Conservation (phyloP, 2,329 filamentous ascomycete genomes). For the Graphilbum sp. region DNA sequence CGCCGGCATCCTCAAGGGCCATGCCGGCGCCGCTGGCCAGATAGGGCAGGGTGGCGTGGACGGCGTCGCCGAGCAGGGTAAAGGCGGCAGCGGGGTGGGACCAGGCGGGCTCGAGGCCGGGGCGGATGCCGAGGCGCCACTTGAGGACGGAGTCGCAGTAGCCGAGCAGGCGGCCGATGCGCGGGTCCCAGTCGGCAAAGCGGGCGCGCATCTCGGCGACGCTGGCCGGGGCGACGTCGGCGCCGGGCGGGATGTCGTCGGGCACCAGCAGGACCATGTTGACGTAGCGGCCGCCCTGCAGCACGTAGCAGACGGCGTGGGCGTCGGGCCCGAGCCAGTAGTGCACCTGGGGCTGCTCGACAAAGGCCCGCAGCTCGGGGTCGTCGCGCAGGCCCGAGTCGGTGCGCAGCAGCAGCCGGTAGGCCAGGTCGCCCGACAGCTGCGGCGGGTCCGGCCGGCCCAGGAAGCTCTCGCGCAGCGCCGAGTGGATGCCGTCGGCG, state of each 20-base stretch:
- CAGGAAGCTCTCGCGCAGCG: conserved; percentile 5
- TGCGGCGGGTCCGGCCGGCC: conserved; percentile 10
- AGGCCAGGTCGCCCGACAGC: conserved; percentile 19
- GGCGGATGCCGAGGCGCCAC: conserved; percentile 29
- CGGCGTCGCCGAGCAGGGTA: conserved; percentile 25
- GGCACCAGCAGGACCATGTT: conserved; percentile 18
- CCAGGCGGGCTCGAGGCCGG: conserved; percentile 23
- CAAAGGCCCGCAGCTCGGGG: conserved; percentile 13
- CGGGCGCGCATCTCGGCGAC: conserved; percentile 18
- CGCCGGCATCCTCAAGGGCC: conserved; percentile 26
- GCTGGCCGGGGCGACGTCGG: conserved; percentile 12
- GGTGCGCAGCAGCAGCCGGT: conserved; percentile 17
- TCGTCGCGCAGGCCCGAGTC: conserved; percentile 15
- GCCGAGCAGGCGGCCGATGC: conserved; percentile 18
- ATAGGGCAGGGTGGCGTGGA: conserved; percentile 31
- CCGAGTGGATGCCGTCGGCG: conserved; percentile 22
- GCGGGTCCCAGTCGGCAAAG: conserved; percentile 20
- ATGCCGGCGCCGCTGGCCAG: conserved; percentile 29
- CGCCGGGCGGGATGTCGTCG: conserved; percentile 8
- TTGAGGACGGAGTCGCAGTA: conserved; percentile 24
- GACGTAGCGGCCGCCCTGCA: conserved; percentile 16
- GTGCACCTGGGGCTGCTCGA: conserved; percentile 15
- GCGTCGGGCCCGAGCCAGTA: conserved; percentile 18
- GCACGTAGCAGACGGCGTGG: conserved; percentile 18
- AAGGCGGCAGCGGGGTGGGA: conserved; percentile 21